Conservation (phyloP, 306 rosid species). For the Citrullus amarus region DNA sequence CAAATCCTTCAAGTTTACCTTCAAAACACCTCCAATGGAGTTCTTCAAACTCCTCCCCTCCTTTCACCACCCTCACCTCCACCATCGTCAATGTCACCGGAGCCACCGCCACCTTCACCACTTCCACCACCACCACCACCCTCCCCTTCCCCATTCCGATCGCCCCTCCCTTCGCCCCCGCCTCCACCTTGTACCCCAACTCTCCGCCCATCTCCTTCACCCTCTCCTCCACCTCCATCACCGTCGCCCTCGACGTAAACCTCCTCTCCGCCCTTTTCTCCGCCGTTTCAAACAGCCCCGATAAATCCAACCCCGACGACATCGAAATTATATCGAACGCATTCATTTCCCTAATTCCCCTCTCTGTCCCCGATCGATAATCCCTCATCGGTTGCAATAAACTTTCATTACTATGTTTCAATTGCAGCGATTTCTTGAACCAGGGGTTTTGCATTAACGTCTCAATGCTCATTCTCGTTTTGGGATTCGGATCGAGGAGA, state of each 20-base stretch:
- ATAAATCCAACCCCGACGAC: constrained; percentile 70
- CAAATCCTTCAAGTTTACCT: constrained; percentile 30
- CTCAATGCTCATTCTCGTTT: constrained; percentile 34
- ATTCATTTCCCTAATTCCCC: constrained; percentile 25
- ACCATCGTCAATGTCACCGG: constrained; percentile 23
- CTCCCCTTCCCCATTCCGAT: constrained; percentile 51
- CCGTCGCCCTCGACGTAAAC: constrained; percentile 25
- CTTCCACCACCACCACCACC: constrained; percentile 36
- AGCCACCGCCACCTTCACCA: constrained; percentile 24
- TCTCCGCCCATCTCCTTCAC: constrained; percentile 36
- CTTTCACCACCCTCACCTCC: constrained; percentile 38
- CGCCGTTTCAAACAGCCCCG: constrained; percentile 53
- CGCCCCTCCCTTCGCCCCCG: constrained; percentile 35
- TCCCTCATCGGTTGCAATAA: constrained; percentile 13
- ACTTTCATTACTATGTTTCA: not conserved
- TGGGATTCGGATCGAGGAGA: constrained; percentile 70
- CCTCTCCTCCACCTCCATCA: constrained; percentile 32
- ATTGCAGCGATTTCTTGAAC: constrained; percentile 30
- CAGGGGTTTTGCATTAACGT: constrained; percentile 24
- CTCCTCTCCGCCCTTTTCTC: constrained; percentile 24
- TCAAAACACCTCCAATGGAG: constrained; percentile 37
- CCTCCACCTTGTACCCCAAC: constrained; percentile 44
- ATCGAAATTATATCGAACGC: constrained; percentile 78
- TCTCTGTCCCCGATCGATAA: not conserved
- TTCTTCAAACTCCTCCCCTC: constrained; percentile 44